Base-by-base conservation (phyloP, 139 green algal species). In the Coelastrella sp. region DNA sequence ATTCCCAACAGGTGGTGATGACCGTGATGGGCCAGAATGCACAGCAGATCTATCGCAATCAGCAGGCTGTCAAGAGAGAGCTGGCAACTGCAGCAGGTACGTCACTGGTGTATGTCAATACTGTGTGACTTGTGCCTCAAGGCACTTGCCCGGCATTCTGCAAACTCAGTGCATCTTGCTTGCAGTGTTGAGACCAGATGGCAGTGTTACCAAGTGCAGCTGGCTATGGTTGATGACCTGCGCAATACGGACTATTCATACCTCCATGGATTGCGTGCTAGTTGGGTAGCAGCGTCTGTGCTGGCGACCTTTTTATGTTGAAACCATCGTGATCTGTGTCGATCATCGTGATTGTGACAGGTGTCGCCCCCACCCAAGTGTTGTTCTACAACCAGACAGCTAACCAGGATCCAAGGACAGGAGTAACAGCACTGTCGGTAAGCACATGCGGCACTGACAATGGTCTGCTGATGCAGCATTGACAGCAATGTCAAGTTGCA, bases 311-410 rank as follows among this genome's bases (percentile, higher is more conserved):
- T n/a, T n/a, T n/a, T n/a, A n/a, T n/a, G n/a, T n/a, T n/a, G n/a
- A n/a, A n/a, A n/a, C n/a, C n/a, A n/a, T n/a, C n/a, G n/a, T n/a
- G n/a, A n/a, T 17, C 25, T 23, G 23, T 21, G 40, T 5, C 1
- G 23, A 45, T 40, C 0, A 19, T 41, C 1, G 41, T 81, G 21
- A 34, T 32, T 40, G 7, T 40, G 3, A 38, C 43, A 23, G 79
- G 79, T 13, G 45, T 79, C 3, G 27, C 2, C 2, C 32, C 50
- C 34, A 3, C 3, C 19, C 45, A 78, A 38, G 45, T 85, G 4
- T 60, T 59, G 30, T 85, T 85, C 32, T 85, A 85, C 66, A 79
- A 85, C 66, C 79, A 79, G 17, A 79, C 79, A 6, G 48, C 79
- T 32, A 79, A 69, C 32, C 34, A 21, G 11, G 79, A 85, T 27